Percentiles rank a stretch among this genome's conserved stretches.
phyloP scores from a whole-genome alignment of 2,329 filamentous ascomycete species.

The Fusarium stilboides region DNA sequence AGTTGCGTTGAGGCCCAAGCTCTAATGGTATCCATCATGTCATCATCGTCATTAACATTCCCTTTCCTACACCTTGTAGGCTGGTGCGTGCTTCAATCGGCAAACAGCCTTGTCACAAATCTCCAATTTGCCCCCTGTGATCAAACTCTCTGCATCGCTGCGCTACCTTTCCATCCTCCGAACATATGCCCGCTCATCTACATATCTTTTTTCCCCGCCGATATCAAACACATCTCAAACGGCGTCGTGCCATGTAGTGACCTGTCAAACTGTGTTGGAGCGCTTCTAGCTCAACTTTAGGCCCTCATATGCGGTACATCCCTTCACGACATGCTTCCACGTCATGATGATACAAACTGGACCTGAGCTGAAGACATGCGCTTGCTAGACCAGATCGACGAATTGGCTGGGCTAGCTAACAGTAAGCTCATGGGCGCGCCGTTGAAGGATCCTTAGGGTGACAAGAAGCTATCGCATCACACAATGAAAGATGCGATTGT shows the following conservation, averaged over 20 bases:
- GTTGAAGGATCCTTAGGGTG: constrained; percentile 56
- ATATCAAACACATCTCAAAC: constrained; percentile 51
- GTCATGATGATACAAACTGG: constrained; percentile 47
- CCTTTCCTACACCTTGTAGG: constrained; percentile 24
- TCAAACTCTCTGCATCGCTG: constrained; percentile 41
- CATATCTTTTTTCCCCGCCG: constrained; percentile 32
- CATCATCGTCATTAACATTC: constrained; percentile 19
- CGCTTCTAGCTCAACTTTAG: constrained; percentile 8
- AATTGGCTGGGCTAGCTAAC: constrained; percentile 59
- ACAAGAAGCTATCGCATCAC: background rate
- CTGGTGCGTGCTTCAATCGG: constrained; percentile 25
- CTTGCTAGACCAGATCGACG: constrained; percentile 52
- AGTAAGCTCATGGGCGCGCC: constrained; percentile 59
- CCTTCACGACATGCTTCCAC: constrained; percentile 57
- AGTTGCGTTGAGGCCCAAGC: constrained; percentile 15
- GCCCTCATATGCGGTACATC: constrained; percentile 51
- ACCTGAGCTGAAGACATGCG: background rate
- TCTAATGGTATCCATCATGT: constrained; percentile 17
- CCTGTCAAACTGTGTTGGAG: constrained; percentile 11
- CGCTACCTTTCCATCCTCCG: constrained; percentile 48
- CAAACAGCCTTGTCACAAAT: constrained; percentile 9
- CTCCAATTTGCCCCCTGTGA: constrained; percentile 40
- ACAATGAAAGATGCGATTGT: constrained; percentile 45
- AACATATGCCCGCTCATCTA: constrained; percentile 22
- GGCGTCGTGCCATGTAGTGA: constrained; percentile 12